phyloP scores from a whole-genome alignment of 495 filamentous ascomycete species.

The Penicillium diatomitis region DNA sequence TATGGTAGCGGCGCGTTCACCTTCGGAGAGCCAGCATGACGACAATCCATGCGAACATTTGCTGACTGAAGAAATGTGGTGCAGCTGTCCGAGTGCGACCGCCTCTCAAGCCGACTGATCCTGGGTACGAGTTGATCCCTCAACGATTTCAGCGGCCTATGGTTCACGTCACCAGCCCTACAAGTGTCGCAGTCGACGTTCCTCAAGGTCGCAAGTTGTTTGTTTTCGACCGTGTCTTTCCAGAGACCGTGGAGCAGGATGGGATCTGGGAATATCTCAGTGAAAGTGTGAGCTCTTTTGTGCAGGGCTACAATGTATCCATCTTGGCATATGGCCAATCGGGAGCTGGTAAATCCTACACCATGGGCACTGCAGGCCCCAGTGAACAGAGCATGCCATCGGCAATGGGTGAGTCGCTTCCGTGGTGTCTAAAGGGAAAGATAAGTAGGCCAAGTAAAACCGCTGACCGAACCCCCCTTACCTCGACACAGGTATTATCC shows the following conservation, averaged over 20 bases:
- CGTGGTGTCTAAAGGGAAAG: not conserved
- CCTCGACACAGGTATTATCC: constrained; percentile 65
- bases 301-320: constrained; percentile 98
- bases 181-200: constrained; percentile 79
- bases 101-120: constrained; percentile 72
- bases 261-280: constrained; percentile 91
- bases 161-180: constrained; percentile 78
- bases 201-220: constrained; percentile 90
- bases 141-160: constrained; percentile 91
- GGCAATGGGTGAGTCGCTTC: constrained; percentile 60
- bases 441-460: not conserved
- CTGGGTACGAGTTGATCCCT: constrained; percentile 88
- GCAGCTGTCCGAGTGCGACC: constrained; percentile 91
- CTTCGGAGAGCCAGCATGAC: too few relatives aligned
- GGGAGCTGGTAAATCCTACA: constrained; percentile 99
- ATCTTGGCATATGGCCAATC: constrained; percentile 97
- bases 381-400: constrained; percentile 64
- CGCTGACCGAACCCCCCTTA: not conserved
- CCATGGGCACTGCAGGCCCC: constrained; percentile 94
- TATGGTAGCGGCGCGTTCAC: too few relatives aligned
- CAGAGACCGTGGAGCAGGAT: constrained; percentile 73
- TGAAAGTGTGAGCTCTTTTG: constrained; percentile 83
- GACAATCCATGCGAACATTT: too few relatives aligned
- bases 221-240: constrained; percentile 91
- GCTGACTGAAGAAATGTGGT: too few relatives aligned